A percentile compares a stretch with the other conserved stretches of the same genome.
Conservation (phyloP, 2,329 filamentous ascomycete genomes). For the Cladorrhinum sp. region DNA sequence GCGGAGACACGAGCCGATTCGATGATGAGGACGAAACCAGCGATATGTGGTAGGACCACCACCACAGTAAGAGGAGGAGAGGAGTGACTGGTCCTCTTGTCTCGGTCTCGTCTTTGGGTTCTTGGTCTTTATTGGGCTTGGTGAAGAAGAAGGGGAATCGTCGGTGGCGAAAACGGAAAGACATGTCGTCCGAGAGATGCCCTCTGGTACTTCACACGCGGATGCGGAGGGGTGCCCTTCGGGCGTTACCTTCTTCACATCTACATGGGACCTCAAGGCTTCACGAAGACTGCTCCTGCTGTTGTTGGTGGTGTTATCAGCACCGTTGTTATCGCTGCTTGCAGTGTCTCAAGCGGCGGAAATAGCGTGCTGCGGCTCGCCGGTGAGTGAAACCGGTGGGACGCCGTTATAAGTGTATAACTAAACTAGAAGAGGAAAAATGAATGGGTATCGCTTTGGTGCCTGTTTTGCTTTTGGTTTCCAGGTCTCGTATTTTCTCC, state of each 20-base stretch:
- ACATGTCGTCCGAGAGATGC: not conserved
- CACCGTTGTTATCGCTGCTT: not conserved
- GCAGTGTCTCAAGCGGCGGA: not conserved
- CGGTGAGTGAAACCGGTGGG: no score
- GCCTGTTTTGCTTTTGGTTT: no score
- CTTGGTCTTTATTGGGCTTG: not conserved
- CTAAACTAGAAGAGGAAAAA: not conserved
- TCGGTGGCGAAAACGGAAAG: not conserved
- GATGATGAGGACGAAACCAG: conserved; percentile 21
- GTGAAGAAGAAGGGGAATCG: not conserved
- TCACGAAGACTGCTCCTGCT: not conserved
- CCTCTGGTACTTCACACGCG: not conserved
- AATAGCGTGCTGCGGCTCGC: no score
- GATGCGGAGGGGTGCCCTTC: not conserved
- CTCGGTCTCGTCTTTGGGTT: not conserved
- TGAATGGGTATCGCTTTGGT: not conserved
- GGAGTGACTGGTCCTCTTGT: not conserved
- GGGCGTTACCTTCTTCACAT: not conserved
- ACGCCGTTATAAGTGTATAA: no score
- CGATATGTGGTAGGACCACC: conserved; percentile 29
- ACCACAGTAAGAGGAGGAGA: not conserved
- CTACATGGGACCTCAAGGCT: not conserved
- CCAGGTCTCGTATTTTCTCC: no score
- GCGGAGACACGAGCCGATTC: conserved; percentile 13
- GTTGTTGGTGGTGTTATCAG: not conserved